Evolutionary conservation across 768 basidiomycete genomes (phyloP).

Genomic region (Amanita phalloides): DNA sequence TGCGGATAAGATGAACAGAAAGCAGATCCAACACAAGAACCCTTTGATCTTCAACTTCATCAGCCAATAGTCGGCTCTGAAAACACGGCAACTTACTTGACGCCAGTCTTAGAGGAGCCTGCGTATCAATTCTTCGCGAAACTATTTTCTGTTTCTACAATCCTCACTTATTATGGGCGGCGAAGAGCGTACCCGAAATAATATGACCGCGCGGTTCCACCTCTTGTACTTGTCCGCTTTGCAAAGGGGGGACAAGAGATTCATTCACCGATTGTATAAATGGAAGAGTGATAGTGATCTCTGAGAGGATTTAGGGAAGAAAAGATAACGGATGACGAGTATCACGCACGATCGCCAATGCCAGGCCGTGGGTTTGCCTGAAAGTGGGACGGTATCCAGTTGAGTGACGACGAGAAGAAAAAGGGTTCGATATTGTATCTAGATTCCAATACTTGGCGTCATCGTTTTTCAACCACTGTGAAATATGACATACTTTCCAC

Average conservation of each 20-base stretch:
- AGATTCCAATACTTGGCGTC: background rate
- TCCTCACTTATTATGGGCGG: too few species aligned
- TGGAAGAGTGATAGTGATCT: conserved; percentile 46
- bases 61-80: background rate
- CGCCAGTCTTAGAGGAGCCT: conserved; percentile 20
- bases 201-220: background rate
- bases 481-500: conserved; percentile 30
- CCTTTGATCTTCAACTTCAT: conserved; percentile 13
- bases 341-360: conserved; percentile 40
- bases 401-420: conserved; percentile 54
- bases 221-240: conserved; percentile 7
- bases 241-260: conserved; percentile 6
- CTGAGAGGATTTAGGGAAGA: conserved; percentile 10
- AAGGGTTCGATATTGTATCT: conserved; percentile 56
- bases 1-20: conserved; percentile 37
- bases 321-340: background rate
- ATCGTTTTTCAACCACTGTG: too few species aligned
- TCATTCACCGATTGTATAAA: conserved; percentile 36
- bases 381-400: conserved; percentile 60
- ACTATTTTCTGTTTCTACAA: background rate
- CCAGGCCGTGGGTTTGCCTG: conserved; percentile 33
- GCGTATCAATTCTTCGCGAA: conserved; percentile 24
- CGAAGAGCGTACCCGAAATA: background rate
- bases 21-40: conserved; percentile 36
- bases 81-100: background rate